These are phyloP conservation scores for Penicillium daleae DNA, from an alignment of 495 filamentous ascomycete species.

Conservation along the genomic window DNA sequence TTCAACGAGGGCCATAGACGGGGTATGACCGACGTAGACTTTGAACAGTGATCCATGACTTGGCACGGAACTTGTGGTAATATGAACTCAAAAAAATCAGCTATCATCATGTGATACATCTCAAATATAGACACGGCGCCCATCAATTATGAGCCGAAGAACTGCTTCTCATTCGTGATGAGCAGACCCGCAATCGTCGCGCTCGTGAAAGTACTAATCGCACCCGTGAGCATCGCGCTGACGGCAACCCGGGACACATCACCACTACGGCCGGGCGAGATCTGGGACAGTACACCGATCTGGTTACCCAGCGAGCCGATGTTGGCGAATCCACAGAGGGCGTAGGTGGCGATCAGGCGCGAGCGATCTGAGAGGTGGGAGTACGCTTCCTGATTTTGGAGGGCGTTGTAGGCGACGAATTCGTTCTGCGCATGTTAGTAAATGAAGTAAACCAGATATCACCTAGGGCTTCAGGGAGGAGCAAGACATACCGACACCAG, in stretches of 20 bases:
- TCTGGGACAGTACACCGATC: constrained; percentile 81
- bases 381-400: constrained; percentile 53
- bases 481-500: constrained; percentile 63
- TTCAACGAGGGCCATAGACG: neutral
- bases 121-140: neutral
- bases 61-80: neutral
- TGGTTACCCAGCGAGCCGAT: constrained; percentile 82
- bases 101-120: neutral
- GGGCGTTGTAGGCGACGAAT: constrained; percentile 61
- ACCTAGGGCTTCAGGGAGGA: neutral
- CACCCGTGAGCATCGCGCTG: constrained; percentile 76
- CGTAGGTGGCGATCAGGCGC: constrained; percentile 71
- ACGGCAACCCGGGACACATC: constrained; percentile 78
- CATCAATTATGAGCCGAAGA: constrained; percentile 14
- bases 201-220: constrained; percentile 77
- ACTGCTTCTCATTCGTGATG: constrained; percentile 58
- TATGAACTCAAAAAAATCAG: neutral
- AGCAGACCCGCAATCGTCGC: constrained; percentile 80
- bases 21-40: neutral
- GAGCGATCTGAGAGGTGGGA: constrained; percentile 66
- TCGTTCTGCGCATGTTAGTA: constrained; percentile 56
- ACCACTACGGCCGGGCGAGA: constrained; percentile 71
- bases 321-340: constrained; percentile 79
- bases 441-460: neutral
- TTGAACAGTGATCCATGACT: neutral